Evolutionary conservation across 768 basidiomycete species (phyloP).

Genomic region (Gymnopilus junonius): DNA sequence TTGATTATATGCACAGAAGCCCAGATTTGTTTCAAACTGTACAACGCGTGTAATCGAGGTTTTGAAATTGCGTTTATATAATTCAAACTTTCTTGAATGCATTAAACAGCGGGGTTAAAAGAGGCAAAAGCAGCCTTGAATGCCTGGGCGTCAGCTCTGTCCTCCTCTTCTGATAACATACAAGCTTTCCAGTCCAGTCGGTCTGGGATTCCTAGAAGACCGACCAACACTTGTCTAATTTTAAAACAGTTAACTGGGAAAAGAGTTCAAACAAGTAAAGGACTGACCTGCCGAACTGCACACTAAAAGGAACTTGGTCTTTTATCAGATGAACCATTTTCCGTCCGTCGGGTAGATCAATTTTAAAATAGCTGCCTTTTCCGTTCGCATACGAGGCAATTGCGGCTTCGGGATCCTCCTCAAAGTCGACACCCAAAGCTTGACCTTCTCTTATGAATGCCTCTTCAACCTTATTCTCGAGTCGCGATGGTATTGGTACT

Average conservation of each 20-base stretch:
- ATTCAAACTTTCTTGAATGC: not conserved
- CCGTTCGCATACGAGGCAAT: slow-evolving; percentile 56
- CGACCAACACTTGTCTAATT: slow-evolving; percentile 78
- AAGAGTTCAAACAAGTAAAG: not conserved
- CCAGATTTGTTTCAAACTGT: not conserved
- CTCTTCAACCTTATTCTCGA: slow-evolving; percentile 67
- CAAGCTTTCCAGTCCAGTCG: slow-evolving; percentile 95
- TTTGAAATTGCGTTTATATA: not conserved
- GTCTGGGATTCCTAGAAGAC: slow-evolving; percentile 74
- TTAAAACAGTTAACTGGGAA: not conserved
- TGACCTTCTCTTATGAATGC: slow-evolving; percentile 77
- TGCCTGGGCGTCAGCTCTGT: slow-evolving; percentile 77
- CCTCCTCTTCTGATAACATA: slow-evolving; percentile 80
- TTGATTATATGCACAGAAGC: not conserved
- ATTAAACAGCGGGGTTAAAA: slow-evolving; percentile 58
- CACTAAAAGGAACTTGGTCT: slow-evolving; percentile 75
- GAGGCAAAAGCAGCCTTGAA: slow-evolving; percentile 86
- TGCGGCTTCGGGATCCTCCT: slow-evolving; percentile 68
- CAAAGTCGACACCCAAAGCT: slow-evolving; percentile 72
- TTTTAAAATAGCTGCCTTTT: slow-evolving; percentile 82
- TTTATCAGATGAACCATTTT: slow-evolving; percentile 88
- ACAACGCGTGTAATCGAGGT: not conserved
- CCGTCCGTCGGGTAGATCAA: slow-evolving; percentile 86
- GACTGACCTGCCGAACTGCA: slow-evolving; percentile 92
- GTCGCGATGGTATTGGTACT: slow-evolving; percentile 71